phyloP scores from a whole-genome alignment of 208 protist genomes.

The Leishmania mexicana region DNA sequence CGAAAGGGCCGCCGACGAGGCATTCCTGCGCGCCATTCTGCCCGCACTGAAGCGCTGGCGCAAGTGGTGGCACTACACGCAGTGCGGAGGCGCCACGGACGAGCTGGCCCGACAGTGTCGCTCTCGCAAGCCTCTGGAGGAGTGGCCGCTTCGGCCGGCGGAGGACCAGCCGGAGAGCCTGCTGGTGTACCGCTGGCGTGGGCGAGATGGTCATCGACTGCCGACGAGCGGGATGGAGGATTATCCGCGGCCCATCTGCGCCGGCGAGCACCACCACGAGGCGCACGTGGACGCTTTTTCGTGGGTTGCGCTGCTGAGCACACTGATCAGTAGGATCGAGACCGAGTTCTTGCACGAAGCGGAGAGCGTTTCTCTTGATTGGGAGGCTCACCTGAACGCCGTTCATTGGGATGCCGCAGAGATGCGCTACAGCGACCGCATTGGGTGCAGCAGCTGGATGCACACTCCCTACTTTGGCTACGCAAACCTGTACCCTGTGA shows the following conservation, averaged over 20 bases:
- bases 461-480: conserved; percentile 83
- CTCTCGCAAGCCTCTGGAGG: conserved; percentile 46
- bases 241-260: conserved; percentile 70
- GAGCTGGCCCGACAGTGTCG: conserved; percentile 38
- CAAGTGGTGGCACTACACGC: conserved; percentile 76
- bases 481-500: conserved; percentile 73
- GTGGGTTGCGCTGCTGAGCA: conserved; percentile 78
- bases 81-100: conserved; percentile 45
- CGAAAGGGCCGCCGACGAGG: conserved; percentile 44
- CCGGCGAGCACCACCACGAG: conserved; percentile 55
- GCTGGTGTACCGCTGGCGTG: conserved; percentile 83
- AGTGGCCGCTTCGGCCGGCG: conserved; percentile 46
- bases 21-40: conserved; percentile 59
- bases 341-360: conserved; percentile 39
- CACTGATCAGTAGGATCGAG: conserved; percentile 66
- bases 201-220: conserved; percentile 53
- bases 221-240: conserved; percentile 83
- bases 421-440: conserved; percentile 69
- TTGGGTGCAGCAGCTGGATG: conserved; percentile 48
- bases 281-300: conserved; percentile 84
- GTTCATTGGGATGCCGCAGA: conserved; percentile 71
- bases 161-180: conserved; percentile 37
- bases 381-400: conserved; percentile 71
- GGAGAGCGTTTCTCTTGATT: conserved; percentile 63
- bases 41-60: conserved; percentile 64